phyloP scores from a whole-genome alignment of 2,329 filamentous ascomycete species.

The Aspergillus versicolor region DNA sequence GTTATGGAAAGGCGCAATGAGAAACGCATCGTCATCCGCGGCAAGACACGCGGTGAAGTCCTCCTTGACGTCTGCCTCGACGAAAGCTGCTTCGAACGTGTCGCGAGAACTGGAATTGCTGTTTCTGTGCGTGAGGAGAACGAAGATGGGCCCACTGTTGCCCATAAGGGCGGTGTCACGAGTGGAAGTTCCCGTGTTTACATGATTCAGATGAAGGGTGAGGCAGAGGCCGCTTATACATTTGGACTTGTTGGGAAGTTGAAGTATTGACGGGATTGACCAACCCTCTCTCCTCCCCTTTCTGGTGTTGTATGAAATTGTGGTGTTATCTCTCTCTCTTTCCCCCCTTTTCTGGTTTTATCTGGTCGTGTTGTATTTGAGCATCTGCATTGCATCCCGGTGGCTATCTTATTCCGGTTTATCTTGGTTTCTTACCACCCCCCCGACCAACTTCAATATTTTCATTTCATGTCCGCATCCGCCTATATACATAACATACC shows the following conservation, averaged over 20 bases:
- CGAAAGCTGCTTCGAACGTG: conserved; percentile 78
- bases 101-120: conserved; percentile 82
- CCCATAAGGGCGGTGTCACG: conserved; percentile 58
- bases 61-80: conserved; percentile 82
- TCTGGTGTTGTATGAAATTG: not conserved
- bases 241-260: conserved; percentile 55
- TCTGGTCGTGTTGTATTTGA: not conserved
- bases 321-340: not conserved
- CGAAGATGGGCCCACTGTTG: conserved; percentile 56
- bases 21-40: conserved; percentile 79
- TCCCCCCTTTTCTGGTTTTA: not conserved
- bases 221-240: conserved; percentile 55
- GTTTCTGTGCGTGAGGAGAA: conserved; percentile 84
- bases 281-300: not conserved
- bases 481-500: not conserved
- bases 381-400: conserved; percentile 1
- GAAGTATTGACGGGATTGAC: conserved; percentile 39
- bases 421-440: not conserved
- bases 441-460: not conserved
- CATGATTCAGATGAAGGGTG: conserved; percentile 63
- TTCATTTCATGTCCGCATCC: not conserved
- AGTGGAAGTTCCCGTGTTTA: conserved; percentile 59
- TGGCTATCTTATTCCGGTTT: not conserved
- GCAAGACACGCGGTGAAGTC: conserved; percentile 64
- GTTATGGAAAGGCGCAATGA: conserved; percentile 75